Evolutionary conservation across 2,329 filamentous ascomycete species (phyloP).

Genomic region (Arthrobotrys entomopaga): DNA sequence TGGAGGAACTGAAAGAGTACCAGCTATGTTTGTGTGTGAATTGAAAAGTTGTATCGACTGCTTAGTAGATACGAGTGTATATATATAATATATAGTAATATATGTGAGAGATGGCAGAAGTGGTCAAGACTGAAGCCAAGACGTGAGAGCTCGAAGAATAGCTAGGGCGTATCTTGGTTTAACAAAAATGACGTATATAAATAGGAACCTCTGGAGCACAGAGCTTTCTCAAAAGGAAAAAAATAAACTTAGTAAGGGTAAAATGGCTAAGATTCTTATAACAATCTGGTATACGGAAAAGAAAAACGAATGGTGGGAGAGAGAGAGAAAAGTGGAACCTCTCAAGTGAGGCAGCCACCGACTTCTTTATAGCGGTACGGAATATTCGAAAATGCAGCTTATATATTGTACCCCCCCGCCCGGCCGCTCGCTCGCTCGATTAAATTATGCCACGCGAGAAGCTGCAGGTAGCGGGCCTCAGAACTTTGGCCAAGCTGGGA

Average conservation of each 20-base stretch:
- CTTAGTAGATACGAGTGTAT: background rate
- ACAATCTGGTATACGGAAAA: background rate
- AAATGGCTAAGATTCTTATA: slow-evolving; percentile 5
- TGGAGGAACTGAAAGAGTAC: background rate
- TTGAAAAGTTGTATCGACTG: background rate
- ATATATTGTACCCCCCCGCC: background rate
- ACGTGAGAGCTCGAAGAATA: background rate
- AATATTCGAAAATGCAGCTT: slow-evolving; percentile 9
- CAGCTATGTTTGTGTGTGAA: background rate
- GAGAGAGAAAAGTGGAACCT: slow-evolving; percentile 31
- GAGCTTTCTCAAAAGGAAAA: background rate
- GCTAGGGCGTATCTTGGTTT: too few species aligned
- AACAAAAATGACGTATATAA: background rate
- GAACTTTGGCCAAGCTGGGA: slow-evolving; percentile 4
- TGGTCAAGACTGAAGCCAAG: background rate
- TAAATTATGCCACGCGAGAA: slow-evolving; percentile 45
- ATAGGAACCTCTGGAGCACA: background rate
- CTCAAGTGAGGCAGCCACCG: slow-evolving; percentile 26
- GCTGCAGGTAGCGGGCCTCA: slow-evolving; percentile 15
- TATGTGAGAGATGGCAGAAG: background rate
- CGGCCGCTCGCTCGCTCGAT: slow-evolving; percentile 9
- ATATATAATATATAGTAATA: background rate
- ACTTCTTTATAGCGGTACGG: slow-evolving; percentile 33
- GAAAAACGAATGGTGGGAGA: slow-evolving; percentile 4
- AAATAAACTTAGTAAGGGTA: too few species aligned